Base-by-base conservation (phyloP, 805 yeast genomes). In the Grigorovia jiainica region DNA sequence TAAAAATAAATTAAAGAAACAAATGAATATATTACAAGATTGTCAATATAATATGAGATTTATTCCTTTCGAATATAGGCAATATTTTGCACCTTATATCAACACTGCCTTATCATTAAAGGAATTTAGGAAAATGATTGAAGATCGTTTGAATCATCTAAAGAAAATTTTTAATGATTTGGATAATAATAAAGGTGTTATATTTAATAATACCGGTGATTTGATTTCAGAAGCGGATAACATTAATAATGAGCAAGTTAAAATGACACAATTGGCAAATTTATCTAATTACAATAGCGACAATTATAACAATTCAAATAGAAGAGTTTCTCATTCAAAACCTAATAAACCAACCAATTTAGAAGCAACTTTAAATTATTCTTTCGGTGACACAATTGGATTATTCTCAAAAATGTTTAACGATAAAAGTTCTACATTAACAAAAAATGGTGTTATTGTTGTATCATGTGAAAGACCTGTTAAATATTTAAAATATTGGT, bases 401-500 rank as follows among this genome's bases (percentile, higher is more conserved):
- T 27, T 38, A 15, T 17, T 39, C 7, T 29, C 31, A 13, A 5
- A 31, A 3, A 8, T 24, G 16, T 16, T 36, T 36, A 15, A 11
- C 36, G 33, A 30, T 5, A 9, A 44, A 4, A n/a, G 11, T 13
- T 11, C 30, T 16, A 48, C 43, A n/a, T 16, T 34, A 4, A 47
- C 38, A 6, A 54, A 49, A 31, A 44, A 47, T 21, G 68, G 68
- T 1, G 21, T 60, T 23, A 51, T 65, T 3, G 35, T 55, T 3
- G 48, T 62, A 4, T 42, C 53, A 3, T 44, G 63, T 1, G 45
- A 42, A 1, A 42, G 57, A n/a, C 67, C 68, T 13, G 50, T 51
- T 34, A 57, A 54, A 38, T 62, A 64, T 39, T 44, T 65, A 18
- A 58, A 62, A 5, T 65, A 64, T 42, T 48, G 52, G 18, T 49